phyloP scores from a whole-genome alignment of 2,329 filamentous ascomycete genomes.

The Clarireedia sp. region DNA sequence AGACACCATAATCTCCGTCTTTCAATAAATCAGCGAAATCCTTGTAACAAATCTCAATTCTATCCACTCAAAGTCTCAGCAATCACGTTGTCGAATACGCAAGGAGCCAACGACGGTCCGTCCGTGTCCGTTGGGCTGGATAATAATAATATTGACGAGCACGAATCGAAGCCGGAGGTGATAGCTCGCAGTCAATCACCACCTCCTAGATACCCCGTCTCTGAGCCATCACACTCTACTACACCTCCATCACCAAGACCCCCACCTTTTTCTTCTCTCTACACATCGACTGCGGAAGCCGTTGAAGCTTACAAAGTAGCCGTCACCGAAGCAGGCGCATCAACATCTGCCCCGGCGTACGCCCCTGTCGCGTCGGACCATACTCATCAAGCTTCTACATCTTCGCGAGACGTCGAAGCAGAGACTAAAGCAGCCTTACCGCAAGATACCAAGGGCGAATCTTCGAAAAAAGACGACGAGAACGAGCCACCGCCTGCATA shows the following conservation, averaged over 20 bases:
- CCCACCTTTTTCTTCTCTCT: slow-evolving; percentile 55
- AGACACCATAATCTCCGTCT: slow-evolving; percentile 5
- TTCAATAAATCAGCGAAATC: slow-evolving; percentile 4
- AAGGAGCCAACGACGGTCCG: slow-evolving; percentile 37
- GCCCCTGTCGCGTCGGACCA: slow-evolving; percentile 36
- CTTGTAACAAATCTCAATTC: slow-evolving; percentile 11
- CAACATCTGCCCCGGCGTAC: slow-evolving; percentile 45
- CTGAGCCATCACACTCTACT: slow-evolving; percentile 43
- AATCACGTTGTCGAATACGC: slow-evolving; percentile 42
- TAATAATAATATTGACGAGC: slow-evolving; percentile 15
- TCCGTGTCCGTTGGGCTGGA: slow-evolving; percentile 32
- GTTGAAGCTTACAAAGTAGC: slow-evolving; percentile 32
- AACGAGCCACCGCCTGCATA: slow-evolving; percentile 93
- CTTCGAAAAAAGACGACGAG: slow-evolving; percentile 70
- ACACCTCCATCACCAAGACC: slow-evolving; percentile 38
- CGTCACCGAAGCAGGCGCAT: slow-evolving; percentile 32
- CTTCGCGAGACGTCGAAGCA: slow-evolving; percentile 43
- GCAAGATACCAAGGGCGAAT: slow-evolving; percentile 70
- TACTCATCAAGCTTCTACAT: slow-evolving; percentile 16
- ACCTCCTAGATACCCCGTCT: slow-evolving; percentile 50
- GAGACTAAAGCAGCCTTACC: slow-evolving; percentile 82
- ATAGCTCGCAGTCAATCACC: slow-evolving; percentile 39
- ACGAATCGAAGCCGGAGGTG: slow-evolving; percentile 30
- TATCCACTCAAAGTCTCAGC: slow-evolving; percentile 16
- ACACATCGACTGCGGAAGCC: slow-evolving; percentile 34